These are phyloP conservation scores for Fomitopsis betulina DNA, from an alignment of 1,284 basidiomycete genomes.

Conservation along the genomic window DNA sequence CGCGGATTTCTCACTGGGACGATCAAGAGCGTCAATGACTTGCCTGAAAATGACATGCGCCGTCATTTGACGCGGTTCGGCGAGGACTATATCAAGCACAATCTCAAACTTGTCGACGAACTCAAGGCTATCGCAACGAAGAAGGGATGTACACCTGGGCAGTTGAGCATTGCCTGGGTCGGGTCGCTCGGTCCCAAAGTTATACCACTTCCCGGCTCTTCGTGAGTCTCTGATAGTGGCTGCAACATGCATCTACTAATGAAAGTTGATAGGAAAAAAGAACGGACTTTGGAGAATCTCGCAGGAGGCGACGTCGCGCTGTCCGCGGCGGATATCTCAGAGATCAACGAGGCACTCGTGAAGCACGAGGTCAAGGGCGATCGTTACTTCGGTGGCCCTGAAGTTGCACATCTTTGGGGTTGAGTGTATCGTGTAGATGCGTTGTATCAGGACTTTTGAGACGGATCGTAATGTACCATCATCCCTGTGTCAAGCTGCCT, in stretches of 20 bases:
- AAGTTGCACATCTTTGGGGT: conserved; percentile 22
- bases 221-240: conserved; percentile 27
- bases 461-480: too few relatives aligned
- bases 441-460: too few relatives aligned
- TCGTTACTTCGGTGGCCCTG: conserved; percentile 23
- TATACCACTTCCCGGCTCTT: conserved; percentile 53
- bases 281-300: conserved; percentile 44
- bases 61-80: conserved; percentile 30
- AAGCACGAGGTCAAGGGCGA: conserved; percentile 27
- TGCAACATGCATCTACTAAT: background rate
- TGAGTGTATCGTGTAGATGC: conserved; percentile 3
- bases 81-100: conserved; percentile 46
- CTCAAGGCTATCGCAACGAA: conserved; percentile 41
- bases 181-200: conserved; percentile 39
- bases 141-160: conserved; percentile 48
- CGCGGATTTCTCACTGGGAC: conserved; percentile 51
- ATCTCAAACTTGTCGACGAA: conserved; percentile 49
- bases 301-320: conserved; percentile 39
- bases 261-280: conserved; percentile 20
- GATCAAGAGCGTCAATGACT: conserved; percentile 41
- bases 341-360: conserved; percentile 28
- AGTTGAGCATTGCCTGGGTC: conserved; percentile 64
- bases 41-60: conserved; percentile 37
- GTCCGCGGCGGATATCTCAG: conserved; percentile 33
- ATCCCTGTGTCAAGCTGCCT: too few relatives aligned